phyloP scores from a whole-genome alignment of 2,329 filamentous ascomycete genomes.

The Cladosporium halotolerans region DNA sequence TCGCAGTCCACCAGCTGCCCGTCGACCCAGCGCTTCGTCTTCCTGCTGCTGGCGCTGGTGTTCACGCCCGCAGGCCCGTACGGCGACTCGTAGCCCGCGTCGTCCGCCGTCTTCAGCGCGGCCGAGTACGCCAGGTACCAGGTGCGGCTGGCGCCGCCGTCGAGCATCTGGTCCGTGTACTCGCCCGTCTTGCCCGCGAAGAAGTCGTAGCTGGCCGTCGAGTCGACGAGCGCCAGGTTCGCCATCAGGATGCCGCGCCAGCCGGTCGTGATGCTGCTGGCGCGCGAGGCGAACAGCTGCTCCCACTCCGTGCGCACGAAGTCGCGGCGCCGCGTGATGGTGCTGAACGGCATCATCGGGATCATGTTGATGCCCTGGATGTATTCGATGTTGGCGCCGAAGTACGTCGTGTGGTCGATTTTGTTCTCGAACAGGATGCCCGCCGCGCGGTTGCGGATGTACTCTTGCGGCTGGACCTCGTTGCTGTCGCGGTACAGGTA shows the following conservation, averaged over 20 bases:
- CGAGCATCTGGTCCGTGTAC: conserved; percentile 64
- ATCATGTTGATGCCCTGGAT: conserved; percentile 73
- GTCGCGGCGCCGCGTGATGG: conserved; percentile 56
- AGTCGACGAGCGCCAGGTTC: conserved; percentile 73
- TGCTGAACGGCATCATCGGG: conserved; percentile 62
- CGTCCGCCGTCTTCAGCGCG: conserved; percentile 43
- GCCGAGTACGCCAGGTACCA: conserved; percentile 81
- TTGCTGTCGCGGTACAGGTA: conserved; percentile 74
- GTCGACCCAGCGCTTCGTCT: conserved; percentile 5
- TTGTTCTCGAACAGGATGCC: conserved; percentile 83
- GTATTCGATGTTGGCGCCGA: conserved; percentile 48
- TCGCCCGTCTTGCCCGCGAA: conserved; percentile 53
- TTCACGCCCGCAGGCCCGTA: not conserved
- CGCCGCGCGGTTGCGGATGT: conserved; percentile 69
- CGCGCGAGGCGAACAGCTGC: conserved; percentile 61
- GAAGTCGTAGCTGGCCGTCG: conserved; percentile 63
- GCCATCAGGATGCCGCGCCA: conserved; percentile 84
- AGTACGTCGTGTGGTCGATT: conserved; percentile 86
- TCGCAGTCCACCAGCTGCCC: conserved; percentile 9
- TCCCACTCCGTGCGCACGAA: conserved; percentile 84
- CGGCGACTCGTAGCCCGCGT: not conserved
- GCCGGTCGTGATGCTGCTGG: conserved; percentile 60
- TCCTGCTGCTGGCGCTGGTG: not conserved
- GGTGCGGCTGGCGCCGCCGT: conserved; percentile 75
- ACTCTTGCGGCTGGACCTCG: conserved; percentile 64